phyloP scores from a whole-genome alignment of 257 asterid genomes.

The Henckelia pumila region DNA sequence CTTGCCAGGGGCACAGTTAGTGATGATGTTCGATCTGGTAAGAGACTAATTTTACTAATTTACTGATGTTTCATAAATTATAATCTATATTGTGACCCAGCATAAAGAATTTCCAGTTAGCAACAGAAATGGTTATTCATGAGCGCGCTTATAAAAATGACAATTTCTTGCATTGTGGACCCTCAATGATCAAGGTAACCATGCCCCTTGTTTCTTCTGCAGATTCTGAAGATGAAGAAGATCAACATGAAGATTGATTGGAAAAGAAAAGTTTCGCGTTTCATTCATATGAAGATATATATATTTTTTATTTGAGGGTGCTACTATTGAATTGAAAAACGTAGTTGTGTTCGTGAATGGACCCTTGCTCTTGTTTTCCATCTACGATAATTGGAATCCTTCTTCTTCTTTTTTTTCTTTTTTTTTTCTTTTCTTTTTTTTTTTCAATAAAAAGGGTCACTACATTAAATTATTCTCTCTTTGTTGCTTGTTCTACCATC shows the following conservation, averaged over 20 bases:
- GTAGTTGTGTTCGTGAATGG: background rate
- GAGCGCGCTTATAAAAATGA: background rate
- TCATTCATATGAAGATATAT: constrained; percentile 15
- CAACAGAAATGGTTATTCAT: background rate
- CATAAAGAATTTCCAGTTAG: background rate
- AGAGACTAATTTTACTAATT: constrained; percentile 24
- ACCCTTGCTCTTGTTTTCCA: background rate
- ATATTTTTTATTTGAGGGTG: background rate
- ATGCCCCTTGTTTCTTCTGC: constrained; percentile 22
- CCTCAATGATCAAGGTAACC: constrained; percentile 2
- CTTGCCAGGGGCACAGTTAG: constrained; percentile 79
- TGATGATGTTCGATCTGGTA: constrained; percentile 95
- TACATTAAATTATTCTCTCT: too few relatives aligned
- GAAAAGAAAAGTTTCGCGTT: background rate
- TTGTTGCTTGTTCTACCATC: too few relatives aligned
- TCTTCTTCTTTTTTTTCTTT: too few relatives aligned
- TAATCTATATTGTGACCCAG: background rate
- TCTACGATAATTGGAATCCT: too few relatives aligned
- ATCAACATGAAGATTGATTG: constrained; percentile 64
- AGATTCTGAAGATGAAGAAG: constrained; percentile 87
- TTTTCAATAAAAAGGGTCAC: too few relatives aligned
- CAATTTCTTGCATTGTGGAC: constrained; percentile 1
- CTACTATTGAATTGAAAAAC: background rate
- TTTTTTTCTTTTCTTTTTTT: too few relatives aligned
- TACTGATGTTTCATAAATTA: too few relatives aligned